Base-by-base conservation (phyloP, 1,284 basidiomycete genomes). In the Leccinum pseudoinsigne region DNA sequence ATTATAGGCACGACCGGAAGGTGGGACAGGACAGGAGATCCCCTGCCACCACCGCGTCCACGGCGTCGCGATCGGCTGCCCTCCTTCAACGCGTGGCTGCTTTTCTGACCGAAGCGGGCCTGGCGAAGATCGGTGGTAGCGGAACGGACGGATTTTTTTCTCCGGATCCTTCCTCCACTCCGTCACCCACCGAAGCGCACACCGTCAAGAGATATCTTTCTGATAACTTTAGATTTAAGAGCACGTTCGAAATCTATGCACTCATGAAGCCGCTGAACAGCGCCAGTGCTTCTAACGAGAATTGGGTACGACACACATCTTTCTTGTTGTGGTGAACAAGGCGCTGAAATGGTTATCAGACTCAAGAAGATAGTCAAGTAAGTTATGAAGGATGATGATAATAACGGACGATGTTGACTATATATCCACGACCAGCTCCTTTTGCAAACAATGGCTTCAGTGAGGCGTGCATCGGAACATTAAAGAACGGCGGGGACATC, bases 341-440 rank as follows among this genome's bases (percentile, higher is more conserved):
- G 21, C 53, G 12, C 38, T 57, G 61, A 50, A 65, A 36, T 34
- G 18, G 9, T 47, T 57, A 10, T 11, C 61, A 86, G 86, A 79
- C 80, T 23, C 74, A 77, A 12, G 83, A 83, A 60, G 83, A 82
- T 58, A 84, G 83, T 1, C 86, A 86, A 76, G 84, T 85, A 63
- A 64, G 73, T 68, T 10, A 42, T 31, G 11, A 10, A 58, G 16
- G 23, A 12, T 9, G 18, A 51, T 53, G 56, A 16, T 54, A 9
- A 59, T 50, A 2, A 14, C 8, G 7, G 2, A 12, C 4, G 18
- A 31, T 60, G 21, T 60, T 67, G 2, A 66, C 68, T 9, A 55
- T 9, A 45, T 18, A 36, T 55, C 23, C 5, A 8, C 28, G 26
- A 40, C 1, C 47, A 84, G 79, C 73, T 82, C 2, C 74, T 86